phyloP scores from a whole-genome alignment of 108 stramenopile genomes.

The Cyclotella choctawhatcheeana region DNA sequence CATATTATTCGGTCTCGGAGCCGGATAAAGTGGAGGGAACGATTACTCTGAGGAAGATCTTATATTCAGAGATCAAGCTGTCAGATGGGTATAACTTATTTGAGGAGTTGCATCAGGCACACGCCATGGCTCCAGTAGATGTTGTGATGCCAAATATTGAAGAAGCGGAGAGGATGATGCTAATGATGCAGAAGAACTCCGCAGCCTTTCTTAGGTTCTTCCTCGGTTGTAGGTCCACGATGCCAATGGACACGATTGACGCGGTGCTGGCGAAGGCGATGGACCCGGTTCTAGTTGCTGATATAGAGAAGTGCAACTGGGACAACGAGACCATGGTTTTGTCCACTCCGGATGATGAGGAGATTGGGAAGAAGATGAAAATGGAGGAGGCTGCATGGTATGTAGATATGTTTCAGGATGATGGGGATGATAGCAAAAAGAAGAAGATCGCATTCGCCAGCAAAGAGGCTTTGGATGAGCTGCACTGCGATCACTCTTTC shows the following conservation, averaged over 20 bases:
- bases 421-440: constrained; percentile 3
- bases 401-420: neutral
- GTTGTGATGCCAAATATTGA: neutral
- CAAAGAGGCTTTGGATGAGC: neutral
- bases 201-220: neutral
- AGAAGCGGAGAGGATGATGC: constrained; percentile 4
- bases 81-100: neutral
- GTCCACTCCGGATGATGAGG: constrained; percentile 1
- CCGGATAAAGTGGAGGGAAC: too few relatives aligned
- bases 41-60: neutral
- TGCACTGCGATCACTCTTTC: neutral
- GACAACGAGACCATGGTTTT: neutral
- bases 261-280: neutral
- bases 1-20: too few relatives aligned
- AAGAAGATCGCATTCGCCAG: neutral
- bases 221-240: neutral
- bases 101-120: constrained; percentile 4
- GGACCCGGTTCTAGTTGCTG: neutral
- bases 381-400: constrained; percentile 18
- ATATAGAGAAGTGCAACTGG: constrained; percentile 1
- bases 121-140: constrained; percentile 3
- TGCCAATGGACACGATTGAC: neutral
- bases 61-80: neutral
- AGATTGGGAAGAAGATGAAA: neutral
- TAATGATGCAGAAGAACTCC: neutral